Percentiles rank a stretch among this genome's conserved stretches.
Evolutionary conservation across 306 rosid genomes (phyloP).

Genomic region (Fagus sylvatica): DNA sequence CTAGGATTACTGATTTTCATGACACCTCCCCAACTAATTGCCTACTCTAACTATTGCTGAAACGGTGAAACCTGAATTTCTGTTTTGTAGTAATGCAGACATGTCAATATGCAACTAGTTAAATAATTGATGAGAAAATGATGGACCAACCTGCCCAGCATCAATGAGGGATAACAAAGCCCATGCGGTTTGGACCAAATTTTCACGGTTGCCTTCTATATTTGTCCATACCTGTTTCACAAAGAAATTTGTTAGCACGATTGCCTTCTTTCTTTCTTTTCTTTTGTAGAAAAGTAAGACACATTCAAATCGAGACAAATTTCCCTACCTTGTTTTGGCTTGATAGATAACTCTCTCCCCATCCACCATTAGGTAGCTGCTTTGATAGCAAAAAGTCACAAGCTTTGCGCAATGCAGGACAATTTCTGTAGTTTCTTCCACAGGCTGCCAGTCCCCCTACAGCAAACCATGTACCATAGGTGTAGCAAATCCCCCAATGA

Average conservation of each 20-base stretch:
- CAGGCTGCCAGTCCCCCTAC: conserved; percentile 48
- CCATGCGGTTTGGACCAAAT: conserved; percentile 73
- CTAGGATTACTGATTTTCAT: no score
- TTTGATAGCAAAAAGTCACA: conserved; percentile 60
- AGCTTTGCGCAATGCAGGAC: conserved; percentile 53
- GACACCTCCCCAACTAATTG: no score
- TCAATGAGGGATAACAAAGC: conserved; percentile 65
- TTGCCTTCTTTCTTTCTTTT: not conserved
- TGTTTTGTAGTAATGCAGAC: no score
- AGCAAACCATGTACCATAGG: conserved; percentile 75
- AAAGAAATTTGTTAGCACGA: no score
- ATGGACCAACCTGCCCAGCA: conserved; percentile 67
- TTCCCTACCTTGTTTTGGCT: conserved; percentile 54
- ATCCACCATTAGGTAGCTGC: conserved; percentile 67
- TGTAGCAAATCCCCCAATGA: conserved; percentile 81
- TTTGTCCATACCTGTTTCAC: conserved; percentile 63
- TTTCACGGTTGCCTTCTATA: conserved; percentile 47
- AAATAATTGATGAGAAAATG: not conserved
- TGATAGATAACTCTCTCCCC: conserved; percentile 86
- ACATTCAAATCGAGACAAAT: conserved; percentile 4
- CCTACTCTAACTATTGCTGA: no score
- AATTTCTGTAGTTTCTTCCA: conserved; percentile 42
- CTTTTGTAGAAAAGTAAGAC: not conserved
- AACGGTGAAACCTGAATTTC: no score
- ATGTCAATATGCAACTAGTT: no score